phyloP scores from a whole-genome alignment of 2,329 filamentous ascomycete genomes.

The Fusarium globosum region DNA sequence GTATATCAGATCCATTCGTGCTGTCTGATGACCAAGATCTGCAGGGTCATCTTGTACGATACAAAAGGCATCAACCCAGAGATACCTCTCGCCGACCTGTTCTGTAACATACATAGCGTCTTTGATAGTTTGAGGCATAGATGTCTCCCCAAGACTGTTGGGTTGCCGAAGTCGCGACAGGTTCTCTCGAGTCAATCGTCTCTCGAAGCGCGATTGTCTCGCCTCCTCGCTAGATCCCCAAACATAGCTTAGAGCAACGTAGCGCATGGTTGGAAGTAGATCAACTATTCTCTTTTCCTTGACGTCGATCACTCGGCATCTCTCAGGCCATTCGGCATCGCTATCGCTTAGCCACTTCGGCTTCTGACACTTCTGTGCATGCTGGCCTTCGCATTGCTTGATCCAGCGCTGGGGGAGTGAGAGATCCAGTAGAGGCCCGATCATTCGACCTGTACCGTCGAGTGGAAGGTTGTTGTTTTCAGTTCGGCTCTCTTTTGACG shows the following conservation, averaged over 20 bases:
- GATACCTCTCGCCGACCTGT: neutral
- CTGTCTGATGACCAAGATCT: neutral
- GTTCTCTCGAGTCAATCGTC: conserved; percentile 1
- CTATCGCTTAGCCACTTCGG: conserved; percentile 11
- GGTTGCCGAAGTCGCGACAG: neutral
- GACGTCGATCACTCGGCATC: conserved; percentile 12
- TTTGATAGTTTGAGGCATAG: conserved; percentile 6
- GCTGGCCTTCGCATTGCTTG: conserved; percentile 12
- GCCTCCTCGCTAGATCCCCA: conserved; percentile 9
- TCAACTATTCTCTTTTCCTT: neutral
- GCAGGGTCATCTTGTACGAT: conserved; percentile 25
- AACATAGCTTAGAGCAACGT: conserved; percentile 28
- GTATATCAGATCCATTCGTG: conserved; percentile 24
- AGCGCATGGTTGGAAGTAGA: conserved; percentile 3
- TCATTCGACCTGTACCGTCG: neutral
- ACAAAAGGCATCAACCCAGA: conserved; percentile 35
- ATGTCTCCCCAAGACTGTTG: neutral
- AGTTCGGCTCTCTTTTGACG: neutral
- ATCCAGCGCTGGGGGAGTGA: conserved; percentile 1
- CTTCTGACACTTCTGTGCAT: neutral
- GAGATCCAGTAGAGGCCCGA: neutral
- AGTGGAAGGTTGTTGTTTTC: accelerated
- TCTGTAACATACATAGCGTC: conserved; percentile 11
- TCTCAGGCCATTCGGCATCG: neutral
- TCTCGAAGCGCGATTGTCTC: neutral